Conservation (phyloP, 345 rosid species). For the Arabis hirsuta region DNA sequence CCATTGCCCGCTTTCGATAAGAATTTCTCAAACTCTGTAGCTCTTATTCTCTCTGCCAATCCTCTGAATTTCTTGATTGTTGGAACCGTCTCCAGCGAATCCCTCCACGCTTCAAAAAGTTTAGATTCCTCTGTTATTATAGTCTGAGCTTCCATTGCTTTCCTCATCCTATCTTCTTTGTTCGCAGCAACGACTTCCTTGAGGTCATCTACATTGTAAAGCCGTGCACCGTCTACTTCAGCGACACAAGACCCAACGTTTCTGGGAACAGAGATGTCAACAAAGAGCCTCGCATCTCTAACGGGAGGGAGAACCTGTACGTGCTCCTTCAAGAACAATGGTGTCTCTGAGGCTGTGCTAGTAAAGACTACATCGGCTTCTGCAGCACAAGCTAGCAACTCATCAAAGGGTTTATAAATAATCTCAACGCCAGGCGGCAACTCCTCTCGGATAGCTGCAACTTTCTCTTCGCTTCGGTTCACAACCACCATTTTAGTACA, state of each 20-base stretch:
- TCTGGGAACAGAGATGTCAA: conserved; percentile 92
- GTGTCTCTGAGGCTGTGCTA: conserved; percentile 88
- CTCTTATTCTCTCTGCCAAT: conserved; percentile 70
- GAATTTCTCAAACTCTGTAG: conserved; percentile 73
- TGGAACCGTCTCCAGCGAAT: conserved; percentile 90
- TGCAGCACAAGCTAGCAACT: conserved; percentile 74
- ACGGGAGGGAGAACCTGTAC: conserved; percentile 63
- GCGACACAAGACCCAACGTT: conserved; percentile 82
- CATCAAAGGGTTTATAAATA: conserved; percentile 64
- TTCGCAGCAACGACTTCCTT: conserved; percentile 99
- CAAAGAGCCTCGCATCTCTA: conserved; percentile 67
- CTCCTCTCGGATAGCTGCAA: conserved; percentile 74
- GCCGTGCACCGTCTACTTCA: conserved; percentile 59
- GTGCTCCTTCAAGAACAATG: conserved; percentile 70
- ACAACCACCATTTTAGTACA: conserved; percentile 68
- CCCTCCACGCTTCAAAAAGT: conserved; percentile 94
- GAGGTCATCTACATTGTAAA: conserved; percentile 92
- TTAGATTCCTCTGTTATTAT: conserved; percentile 80
- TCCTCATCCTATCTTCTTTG: conserved; percentile 83
- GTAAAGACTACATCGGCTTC: conserved; percentile 94
- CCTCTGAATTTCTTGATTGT: conserved; percentile 93
- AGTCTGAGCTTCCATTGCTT: conserved; percentile 91
- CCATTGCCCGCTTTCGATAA: conserved; percentile 78
- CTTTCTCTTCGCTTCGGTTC: conserved; percentile 77
- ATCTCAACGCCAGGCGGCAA: conserved; percentile 61